Evolutionary conservation across 169 alveolate genomes (phyloP), one percentile per base, ranked within the genome.

Genomic region (Cryptosporidium felis): DNA sequence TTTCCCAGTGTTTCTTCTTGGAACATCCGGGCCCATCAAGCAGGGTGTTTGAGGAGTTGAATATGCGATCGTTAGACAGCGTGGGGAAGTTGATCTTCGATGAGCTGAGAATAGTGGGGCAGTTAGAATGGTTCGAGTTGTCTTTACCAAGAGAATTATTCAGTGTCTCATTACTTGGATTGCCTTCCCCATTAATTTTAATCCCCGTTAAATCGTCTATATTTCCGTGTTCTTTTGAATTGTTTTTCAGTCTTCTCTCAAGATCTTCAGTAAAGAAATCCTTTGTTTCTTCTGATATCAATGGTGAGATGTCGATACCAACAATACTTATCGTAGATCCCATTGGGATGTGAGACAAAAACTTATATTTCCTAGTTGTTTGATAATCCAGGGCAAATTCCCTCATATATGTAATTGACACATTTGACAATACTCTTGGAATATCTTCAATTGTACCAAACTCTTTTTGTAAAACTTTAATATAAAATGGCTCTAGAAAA

Each of bases 401-500:
- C 10, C 23, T 74, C 14, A 34, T 53, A 8, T 32, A 49, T 3
- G 45, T 49, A 53, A 74, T 60, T 16, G 28, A 21, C 16, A 53
- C 85, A 47, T 53, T 56, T 10, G 41, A 21, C 12, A 74, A 30
- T 47, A 36, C 67, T 12, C 30, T 49, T 8, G 85, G 85, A 8
- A 74, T 5, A 51, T 74, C 26, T 4, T 74, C 59, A 38, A 74
- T 74, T n/a, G 46, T 44, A 8, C 85, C 85, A 49, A 53, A 74
- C 42, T 74, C 85, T 16, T 30, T 49, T 3, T 38, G 59, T 3
- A 74, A 36, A 16, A 74, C 38, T 49, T 56, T 49, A 18, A 74
- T 23, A 53, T 56, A 74, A 18, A 74, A 74, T 34, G 85, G 85
- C 5, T 74, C 85, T 18, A 74, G 34, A 14, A 53, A 74, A 16